Evolutionary conservation across 1,284 basidiomycete genomes (phyloP), one percentile per base, ranked within the genome.

Genomic region (Lignosus rhinocerotis): DNA sequence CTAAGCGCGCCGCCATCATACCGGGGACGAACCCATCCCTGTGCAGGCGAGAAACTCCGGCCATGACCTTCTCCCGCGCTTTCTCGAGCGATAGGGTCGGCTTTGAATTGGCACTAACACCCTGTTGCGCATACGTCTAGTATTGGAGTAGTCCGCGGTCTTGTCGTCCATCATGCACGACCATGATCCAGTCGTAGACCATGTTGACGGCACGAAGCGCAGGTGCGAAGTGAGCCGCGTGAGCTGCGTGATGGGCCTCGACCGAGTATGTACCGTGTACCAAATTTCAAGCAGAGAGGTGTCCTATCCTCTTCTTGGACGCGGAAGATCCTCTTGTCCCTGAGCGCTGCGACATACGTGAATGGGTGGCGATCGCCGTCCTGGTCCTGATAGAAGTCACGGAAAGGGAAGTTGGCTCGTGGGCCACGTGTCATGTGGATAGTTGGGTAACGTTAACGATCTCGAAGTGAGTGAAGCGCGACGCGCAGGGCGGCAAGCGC

Each of bases 121-220:
- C 12, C 4, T 3, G n/a, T 25, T 16, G 1, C n/a, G n/a, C 11
- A 2, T 12, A 11, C 51, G 8, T 36, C 44, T n/a, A 7, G 50
- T 53, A 42, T 39, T 48, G n/a, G 53, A 42, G 48, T 59, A 64
- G n/a, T 51, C 56, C 14, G 17, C 46, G 2, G 62, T 56, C 19
- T 34, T 34, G 53, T 55, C 56, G 14, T 56, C 59, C 62, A 64
- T 64, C 32, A n/a, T n/a, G n/a, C n/a, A 61, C 56, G 43, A 60
- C 32, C 62, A 61, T 59, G 12, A 42, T 38, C 62, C 62, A 61
- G 38, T 47, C 62, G 43, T 53, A 44, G 16, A 58, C 49, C 12
- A 39, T 17, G 31, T 64, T 47, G 21, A 54, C 56, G 14, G 60
- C 54, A 33, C 38, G 51, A 10, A 64, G 51, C 41, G 48, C 49